Evolutionary conservation across 2,329 filamentous ascomycete genomes (phyloP).

Genomic region (Chaetoscypha palmicola): DNA sequence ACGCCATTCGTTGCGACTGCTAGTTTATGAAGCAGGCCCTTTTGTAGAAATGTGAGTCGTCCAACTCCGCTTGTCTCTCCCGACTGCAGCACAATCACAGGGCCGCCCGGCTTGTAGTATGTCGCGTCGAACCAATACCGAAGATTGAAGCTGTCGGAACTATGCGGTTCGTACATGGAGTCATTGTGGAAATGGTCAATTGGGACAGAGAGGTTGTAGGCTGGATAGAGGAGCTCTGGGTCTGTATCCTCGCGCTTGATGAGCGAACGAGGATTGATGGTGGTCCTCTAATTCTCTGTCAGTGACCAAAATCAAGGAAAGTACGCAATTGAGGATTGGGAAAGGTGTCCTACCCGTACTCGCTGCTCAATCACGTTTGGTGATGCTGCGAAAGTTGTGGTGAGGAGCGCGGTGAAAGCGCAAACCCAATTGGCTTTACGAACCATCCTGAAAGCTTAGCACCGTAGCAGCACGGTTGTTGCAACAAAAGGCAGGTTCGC

Average conservation of each 20-base stretch:
- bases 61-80: conserved; percentile 62
- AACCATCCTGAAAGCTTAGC: conserved; percentile 16
- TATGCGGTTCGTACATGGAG: conserved; percentile 69
- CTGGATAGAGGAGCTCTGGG: conserved; percentile 25
- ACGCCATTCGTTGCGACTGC: conserved; percentile 65
- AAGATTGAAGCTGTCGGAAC: conserved; percentile 57
- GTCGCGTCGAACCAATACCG: conserved; percentile 79
- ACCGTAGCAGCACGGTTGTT: neutral
- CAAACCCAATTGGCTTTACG: conserved; percentile 11
- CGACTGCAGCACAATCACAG: conserved; percentile 68
- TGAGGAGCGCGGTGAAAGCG: conserved; percentile 15
- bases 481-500: too few relatives aligned
- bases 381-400: conserved; percentile 13
- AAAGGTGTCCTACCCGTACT: conserved; percentile 12
- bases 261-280: conserved; percentile 11
- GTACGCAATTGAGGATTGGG: neutral
- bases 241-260: conserved; percentile 18
- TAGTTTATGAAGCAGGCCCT: conserved; percentile 68
- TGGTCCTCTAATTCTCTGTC: conserved; percentile 18
- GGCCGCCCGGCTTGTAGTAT: conserved; percentile 69
- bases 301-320: neutral
- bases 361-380: conserved; percentile 18
- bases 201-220: conserved; percentile 32
- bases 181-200: conserved; percentile 84
- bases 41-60: conserved; percentile 64